Evolutionary conservation across 2,329 filamentous ascomycete genomes (phyloP).

Genomic region (Rhinocladiella similis): DNA sequence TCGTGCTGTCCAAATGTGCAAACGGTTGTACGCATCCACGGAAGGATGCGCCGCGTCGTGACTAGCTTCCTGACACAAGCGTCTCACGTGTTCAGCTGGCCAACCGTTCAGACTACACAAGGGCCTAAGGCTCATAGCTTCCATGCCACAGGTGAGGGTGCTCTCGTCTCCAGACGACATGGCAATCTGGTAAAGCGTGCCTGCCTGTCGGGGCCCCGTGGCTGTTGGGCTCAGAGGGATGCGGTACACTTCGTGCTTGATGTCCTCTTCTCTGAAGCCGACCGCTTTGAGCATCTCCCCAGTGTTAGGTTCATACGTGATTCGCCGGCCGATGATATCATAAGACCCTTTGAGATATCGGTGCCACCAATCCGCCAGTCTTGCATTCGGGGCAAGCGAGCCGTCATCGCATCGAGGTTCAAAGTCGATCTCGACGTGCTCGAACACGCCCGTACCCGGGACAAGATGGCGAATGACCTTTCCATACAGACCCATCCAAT

Average conservation of each 20-base stretch:
- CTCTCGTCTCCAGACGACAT: conserved; percentile 60
- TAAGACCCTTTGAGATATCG: conserved; percentile 68
- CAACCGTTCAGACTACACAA: conserved; percentile 66
- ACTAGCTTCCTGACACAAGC: conserved; percentile 63
- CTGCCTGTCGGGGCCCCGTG: conserved; percentile 63
- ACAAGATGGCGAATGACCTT: conserved; percentile 73
- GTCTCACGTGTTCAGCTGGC: conserved; percentile 61
- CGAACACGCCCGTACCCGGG: conserved; percentile 72
- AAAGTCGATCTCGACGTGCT: conserved; percentile 89
- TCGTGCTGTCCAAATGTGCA: conserved; percentile 40
- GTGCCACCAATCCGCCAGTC: conserved; percentile 60
- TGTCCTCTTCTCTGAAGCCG: conserved; percentile 71
- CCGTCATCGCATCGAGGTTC: conserved; percentile 70
- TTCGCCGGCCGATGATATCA: conserved; percentile 61
- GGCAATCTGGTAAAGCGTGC: conserved; percentile 80
- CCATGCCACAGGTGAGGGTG: conserved; percentile 44
- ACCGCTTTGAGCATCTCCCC: conserved; percentile 62
- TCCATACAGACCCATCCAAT: conserved; percentile 73
- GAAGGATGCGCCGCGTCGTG: conserved; percentile 68
- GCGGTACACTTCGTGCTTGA: conserved; percentile 67
- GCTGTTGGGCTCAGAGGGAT: conserved; percentile 77
- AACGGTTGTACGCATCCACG: conserved; percentile 67
- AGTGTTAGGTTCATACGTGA: conserved; percentile 62
- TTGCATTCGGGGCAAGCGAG: conserved; percentile 48
- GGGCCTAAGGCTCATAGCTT: conserved; percentile 71